A percentile compares a stretch with the other conserved stretches of the same genome.
Conservation (phyloP, 331 rosid genomes). For the Prunus yedoensis region DNA sequence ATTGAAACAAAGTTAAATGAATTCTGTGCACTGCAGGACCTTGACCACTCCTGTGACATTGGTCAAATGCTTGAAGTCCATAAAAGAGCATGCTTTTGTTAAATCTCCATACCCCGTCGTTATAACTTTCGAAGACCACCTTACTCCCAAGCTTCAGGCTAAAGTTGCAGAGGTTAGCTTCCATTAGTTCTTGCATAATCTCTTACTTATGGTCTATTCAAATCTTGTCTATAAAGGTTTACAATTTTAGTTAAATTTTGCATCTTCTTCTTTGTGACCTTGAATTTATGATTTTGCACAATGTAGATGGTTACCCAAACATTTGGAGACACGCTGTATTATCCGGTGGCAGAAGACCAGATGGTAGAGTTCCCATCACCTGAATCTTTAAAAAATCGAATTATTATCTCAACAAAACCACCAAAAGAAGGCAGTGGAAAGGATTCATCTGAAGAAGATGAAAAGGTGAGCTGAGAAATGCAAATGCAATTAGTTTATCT, state of each 20-base stretch:
- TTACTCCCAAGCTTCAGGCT: slow-evolving; percentile 70
- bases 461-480: slow-evolving; percentile 36
- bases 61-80: too few relatives aligned
- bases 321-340: slow-evolving; percentile 73
- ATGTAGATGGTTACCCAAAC: slow-evolving; percentile 54
- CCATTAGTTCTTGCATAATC: too few relatives aligned
- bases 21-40: slow-evolving; percentile 53
- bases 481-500: neutral
- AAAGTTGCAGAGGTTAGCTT: slow-evolving; percentile 28
- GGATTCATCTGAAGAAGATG: slow-evolving; percentile 45
- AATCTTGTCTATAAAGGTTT: too few relatives aligned
- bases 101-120: slow-evolving; percentile 56
- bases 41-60: slow-evolving; percentile 62
- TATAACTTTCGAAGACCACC: slow-evolving; percentile 90
- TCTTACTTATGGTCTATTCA: too few relatives aligned
- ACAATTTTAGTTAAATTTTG: too few relatives aligned
- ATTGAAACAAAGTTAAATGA: neutral
- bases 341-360: slow-evolving; percentile 47
- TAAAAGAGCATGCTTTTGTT: too few relatives aligned
- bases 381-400: slow-evolving; percentile 62
- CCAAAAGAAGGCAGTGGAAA: slow-evolving; percentile 61
- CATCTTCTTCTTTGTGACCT: neutral
- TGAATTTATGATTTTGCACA: slow-evolving; percentile 17
- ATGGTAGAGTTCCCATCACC: slow-evolving; percentile 78
- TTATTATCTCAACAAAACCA: slow-evolving; percentile 84